phyloP scores from a whole-genome alignment of 2,329 filamentous ascomycete genomes.

The Pezicula neosporulosa region DNA sequence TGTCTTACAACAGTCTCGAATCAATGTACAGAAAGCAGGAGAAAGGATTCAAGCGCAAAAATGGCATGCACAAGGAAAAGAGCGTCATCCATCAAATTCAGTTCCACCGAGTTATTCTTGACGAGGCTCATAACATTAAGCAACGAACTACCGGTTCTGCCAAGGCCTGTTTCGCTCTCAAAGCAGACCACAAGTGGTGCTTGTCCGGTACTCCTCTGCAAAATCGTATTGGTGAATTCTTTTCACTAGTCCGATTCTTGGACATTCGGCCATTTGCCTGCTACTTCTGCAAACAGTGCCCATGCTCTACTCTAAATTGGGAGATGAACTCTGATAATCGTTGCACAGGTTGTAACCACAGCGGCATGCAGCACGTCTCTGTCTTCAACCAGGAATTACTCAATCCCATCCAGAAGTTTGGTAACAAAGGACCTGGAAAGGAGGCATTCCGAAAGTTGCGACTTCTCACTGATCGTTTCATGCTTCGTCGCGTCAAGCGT shows the following conservation, averaged over 20 bases:
- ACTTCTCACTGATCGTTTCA: conserved; percentile 86
- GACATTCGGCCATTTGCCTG: conserved; percentile 85
- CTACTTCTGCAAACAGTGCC: conserved; percentile 88
- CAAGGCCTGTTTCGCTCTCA: conserved; percentile 89
- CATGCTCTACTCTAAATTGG: conserved; percentile 83
- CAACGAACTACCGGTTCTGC: conserved; percentile 85
- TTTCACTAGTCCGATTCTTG: conserved; percentile 89
- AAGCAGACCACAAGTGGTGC: conserved; percentile 90
- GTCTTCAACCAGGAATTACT: conserved; percentile 94
- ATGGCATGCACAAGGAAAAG: conserved; percentile 75
- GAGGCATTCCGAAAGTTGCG: conserved; percentile 78
- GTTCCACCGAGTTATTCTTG: conserved; percentile 89
- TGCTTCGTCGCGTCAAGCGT: conserved; percentile 91
- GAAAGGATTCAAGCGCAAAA: conserved; percentile 81
- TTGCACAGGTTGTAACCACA: conserved; percentile 67
- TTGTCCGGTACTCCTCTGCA: conserved; percentile 92
- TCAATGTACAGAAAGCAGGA: conserved; percentile 90
- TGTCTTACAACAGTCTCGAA: conserved; percentile 91
- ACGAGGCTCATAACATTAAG: conserved; percentile 95
- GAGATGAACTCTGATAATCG: conserved; percentile 66
- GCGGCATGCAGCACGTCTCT: conserved; percentile 56
- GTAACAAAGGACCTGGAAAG: conserved; percentile 57
- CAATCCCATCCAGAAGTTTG: conserved; percentile 71
- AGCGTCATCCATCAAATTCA: conserved; percentile 79
- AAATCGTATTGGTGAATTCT: conserved; percentile 96